Evolutionary conservation across 2,329 filamentous ascomycete genomes (phyloP).

Genomic region (Ustulina deusta): DNA sequence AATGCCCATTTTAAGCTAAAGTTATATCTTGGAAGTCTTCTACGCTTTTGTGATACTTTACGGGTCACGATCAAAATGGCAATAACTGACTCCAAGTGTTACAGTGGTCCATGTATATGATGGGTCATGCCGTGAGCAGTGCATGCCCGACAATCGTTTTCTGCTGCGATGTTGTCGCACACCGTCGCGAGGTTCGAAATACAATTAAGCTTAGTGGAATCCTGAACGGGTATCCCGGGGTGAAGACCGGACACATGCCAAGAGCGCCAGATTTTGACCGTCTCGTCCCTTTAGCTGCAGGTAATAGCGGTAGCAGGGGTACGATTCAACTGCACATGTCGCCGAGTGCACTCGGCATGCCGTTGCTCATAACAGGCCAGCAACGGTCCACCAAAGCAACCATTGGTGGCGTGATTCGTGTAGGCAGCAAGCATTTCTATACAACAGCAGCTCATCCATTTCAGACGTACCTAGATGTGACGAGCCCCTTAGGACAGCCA

Average conservation of each 20-base stretch:
- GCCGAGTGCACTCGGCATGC: slow-evolving; percentile 1
- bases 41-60: too few relatives aligned
- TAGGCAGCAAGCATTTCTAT: slow-evolving; percentile 11
- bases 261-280: slow-evolving; percentile 13
- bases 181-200: slow-evolving; percentile 12
- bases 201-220: slow-evolving; percentile 8
- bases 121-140: not conserved
- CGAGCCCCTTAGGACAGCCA: not conserved
- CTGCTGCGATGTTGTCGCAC: slow-evolving; percentile 10
- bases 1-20: not conserved
- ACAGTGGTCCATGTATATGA: slow-evolving; percentile 19
- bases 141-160: slow-evolving; percentile 11
- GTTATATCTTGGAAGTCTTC: not conserved
- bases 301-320: not conserved
- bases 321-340: not conserved
- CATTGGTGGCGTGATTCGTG: slow-evolving; percentile 14
- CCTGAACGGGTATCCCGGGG: slow-evolving; percentile 4
- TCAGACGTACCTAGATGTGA: not conserved
- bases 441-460: slow-evolving; percentile 12
- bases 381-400: slow-evolving; percentile 8
- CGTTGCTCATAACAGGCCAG: not conserved
- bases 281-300: slow-evolving; percentile 8
- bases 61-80: not conserved
- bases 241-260: slow-evolving; percentile 18
- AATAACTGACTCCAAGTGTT: not conserved